Evolutionary conservation across 2,329 filamentous ascomycete genomes (phyloP).

Genomic region (Aspergillus brasiliensis): DNA sequence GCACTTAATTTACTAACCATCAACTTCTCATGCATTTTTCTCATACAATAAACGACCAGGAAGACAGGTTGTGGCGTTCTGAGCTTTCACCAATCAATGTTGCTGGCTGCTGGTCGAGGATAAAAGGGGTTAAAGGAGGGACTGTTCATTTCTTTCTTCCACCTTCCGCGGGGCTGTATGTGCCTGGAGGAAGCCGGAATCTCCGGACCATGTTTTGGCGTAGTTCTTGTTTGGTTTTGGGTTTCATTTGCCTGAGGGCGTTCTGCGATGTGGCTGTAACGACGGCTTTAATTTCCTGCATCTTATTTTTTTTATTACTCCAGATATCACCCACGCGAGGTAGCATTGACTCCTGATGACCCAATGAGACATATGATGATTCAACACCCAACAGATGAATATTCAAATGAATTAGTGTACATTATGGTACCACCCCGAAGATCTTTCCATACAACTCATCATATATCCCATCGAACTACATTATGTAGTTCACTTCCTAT

Average conservation of each 20-base stretch:
- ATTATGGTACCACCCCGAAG: no score
- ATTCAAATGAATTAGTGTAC: no score
- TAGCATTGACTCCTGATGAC: no score
- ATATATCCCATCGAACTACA: no score
- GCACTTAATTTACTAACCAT: neutral
- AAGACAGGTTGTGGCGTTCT: constrained; percentile 5
- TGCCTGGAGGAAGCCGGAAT: neutral
- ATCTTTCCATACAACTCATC: no score
- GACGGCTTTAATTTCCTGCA: neutral
- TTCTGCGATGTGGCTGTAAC: neutral
- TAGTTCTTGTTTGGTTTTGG: neutral
- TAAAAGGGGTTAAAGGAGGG: neutral
- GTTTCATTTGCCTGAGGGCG: neutral
- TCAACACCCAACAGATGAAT: no score
- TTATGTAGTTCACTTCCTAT: no score
- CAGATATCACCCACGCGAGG: no score
- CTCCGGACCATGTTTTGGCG: neutral
- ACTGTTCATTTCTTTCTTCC: neutral
- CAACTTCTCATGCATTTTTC: constrained; percentile 4
- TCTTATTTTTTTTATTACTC: neutral
- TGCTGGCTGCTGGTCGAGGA: neutral
- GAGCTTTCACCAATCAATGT: neutral
- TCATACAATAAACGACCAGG: neutral
- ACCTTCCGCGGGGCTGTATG: neutral
- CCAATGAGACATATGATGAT: no score